These are phyloP conservation scores for Luzula sylvatica DNA, from an alignment of 176 grass and related monocot species.

Conservation along the genomic window DNA sequence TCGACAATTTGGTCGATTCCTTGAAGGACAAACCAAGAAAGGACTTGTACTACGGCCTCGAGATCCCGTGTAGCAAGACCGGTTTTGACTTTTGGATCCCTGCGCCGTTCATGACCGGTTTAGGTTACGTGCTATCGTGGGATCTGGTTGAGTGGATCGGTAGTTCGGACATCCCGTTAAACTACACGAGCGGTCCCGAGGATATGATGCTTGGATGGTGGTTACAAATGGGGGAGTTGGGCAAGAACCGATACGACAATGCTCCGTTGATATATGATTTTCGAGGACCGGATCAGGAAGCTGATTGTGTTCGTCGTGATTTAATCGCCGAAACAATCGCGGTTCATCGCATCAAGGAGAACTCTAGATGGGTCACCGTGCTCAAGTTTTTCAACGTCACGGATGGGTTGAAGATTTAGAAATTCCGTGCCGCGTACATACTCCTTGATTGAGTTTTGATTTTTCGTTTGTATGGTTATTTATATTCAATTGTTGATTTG, in stretches of 20 bases:
- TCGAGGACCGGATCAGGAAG: neutral
- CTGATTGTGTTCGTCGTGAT: no score
- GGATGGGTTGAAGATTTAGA: no score
- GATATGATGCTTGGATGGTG: no score
- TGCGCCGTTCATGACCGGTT: slow-evolving; percentile 72
- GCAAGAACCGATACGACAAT: slow-evolving; percentile 30
- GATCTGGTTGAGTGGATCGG: slow-evolving; percentile 28
- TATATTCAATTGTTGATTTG: no score
- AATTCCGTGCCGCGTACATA: no score
- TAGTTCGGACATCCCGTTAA: neutral
- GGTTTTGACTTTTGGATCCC: slow-evolving; percentile 50
- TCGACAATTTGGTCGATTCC: slow-evolving; percentile 23
- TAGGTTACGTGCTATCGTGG: slow-evolving; percentile 80
- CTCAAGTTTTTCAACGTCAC: slow-evolving; percentile 39
- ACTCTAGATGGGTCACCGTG: no score
- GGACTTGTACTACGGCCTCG: slow-evolving; percentile 55
- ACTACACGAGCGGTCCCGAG: neutral
- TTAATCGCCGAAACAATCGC: no score
- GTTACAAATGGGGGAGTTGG: slow-evolving; percentile 22
- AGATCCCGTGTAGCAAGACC: slow-evolving; percentile 53
- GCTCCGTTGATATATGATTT: slow-evolving; percentile 61
- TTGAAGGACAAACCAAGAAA: slow-evolving; percentile 22
- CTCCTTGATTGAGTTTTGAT: no score
- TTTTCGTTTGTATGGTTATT: no score
- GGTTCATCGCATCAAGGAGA: no score